Conservation (phyloP, 2,329 filamentous ascomycete genomes). For the Diaporthe caulivora region DNA sequence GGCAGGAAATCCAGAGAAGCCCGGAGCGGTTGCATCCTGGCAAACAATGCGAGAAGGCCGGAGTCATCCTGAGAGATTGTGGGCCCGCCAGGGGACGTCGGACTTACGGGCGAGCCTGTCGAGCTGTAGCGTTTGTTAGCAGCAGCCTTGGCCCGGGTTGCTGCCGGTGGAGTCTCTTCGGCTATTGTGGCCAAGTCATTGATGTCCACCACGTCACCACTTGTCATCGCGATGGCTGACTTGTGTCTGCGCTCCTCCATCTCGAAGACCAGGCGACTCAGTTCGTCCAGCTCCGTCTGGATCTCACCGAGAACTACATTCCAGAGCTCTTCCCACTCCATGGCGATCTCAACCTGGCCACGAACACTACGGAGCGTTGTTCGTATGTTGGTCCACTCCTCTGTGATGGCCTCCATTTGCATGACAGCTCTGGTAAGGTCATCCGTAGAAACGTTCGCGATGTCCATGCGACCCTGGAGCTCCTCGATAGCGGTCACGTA, state of each 20-base stretch:
- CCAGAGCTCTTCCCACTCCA: conserved; percentile 99
- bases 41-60: conserved; percentile 89
- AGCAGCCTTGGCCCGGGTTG: conserved; percentile 61
- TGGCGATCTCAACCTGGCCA: conserved; percentile 92
- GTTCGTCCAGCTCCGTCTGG: conserved; percentile 78
- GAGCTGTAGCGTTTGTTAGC: conserved; percentile 76
- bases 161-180: conserved; percentile 79
- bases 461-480: conserved; percentile 83
- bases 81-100: conserved; percentile 70
- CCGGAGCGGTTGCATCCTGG: conserved; percentile 92
- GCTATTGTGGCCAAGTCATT: conserved; percentile 93
- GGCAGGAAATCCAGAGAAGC: conserved; percentile 96
- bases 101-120: conserved; percentile 72
- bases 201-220: conserved; percentile 80
- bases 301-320: conserved; percentile 94
- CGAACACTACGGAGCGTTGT: conserved; percentile 83
- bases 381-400: conserved; percentile 87
- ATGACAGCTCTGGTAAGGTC: conserved; percentile 81
- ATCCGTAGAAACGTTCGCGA: conserved; percentile 75
- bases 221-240: conserved; percentile 72
- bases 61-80: conserved; percentile 82
- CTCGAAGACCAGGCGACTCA: conserved; percentile 84
- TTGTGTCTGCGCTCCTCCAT: conserved; percentile 97
- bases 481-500: conserved; percentile 96
- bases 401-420: conserved; percentile 90